Percentiles rank a stretch among this genome's conserved stretches.
phyloP scores from a whole-genome alignment of 1,139 yeast genomes.

The Pichia norvegensis region DNA sequence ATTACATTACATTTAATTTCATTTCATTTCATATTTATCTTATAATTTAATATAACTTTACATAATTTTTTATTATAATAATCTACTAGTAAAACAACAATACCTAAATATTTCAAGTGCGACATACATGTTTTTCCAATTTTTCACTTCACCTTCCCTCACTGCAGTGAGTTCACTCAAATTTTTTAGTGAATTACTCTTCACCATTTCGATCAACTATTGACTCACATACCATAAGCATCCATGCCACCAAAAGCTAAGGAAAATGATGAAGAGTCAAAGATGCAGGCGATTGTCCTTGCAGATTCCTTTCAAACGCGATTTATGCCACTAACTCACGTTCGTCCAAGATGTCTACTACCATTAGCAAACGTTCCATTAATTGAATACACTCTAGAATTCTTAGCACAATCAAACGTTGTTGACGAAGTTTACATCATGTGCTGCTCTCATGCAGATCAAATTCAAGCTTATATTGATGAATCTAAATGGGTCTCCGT shows the following conservation, averaged over 20 bases:
- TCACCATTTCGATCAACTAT: too few relatives aligned
- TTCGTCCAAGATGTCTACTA: constrained; percentile 78
- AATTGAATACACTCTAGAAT: constrained; percentile 90
- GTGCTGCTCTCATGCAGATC: constrained; percentile 87
- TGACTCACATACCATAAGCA: too few relatives aligned
- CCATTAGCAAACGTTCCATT: constrained; percentile 92
- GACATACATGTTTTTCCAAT: too few relatives aligned
- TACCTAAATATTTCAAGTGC: too few relatives aligned
- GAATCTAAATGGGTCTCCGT: constrained; percentile 71
- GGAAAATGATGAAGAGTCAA: constrained; percentile 49
- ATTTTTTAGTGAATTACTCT: too few relatives aligned
- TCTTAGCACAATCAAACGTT: constrained; percentile 73
- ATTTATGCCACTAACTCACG: constrained; percentile 84
- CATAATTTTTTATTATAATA: background rate
- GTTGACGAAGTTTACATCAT: constrained; percentile 84
- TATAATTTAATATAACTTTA: too few relatives aligned
- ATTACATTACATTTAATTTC: background rate
- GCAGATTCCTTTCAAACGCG: constrained; percentile 90
- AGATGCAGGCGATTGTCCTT: constrained; percentile 83
- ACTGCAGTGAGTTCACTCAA: too few relatives aligned
- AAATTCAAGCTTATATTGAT: constrained; percentile 74
- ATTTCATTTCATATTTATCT: too few relatives aligned
- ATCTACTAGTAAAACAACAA: background rate
- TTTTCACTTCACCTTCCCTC: too few relatives aligned
- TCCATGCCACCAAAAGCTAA: constrained; percentile 20